Evolutionary conservation across 2,329 filamentous ascomycete species (phyloP).

Genomic region (Exophiala sp.): DNA sequence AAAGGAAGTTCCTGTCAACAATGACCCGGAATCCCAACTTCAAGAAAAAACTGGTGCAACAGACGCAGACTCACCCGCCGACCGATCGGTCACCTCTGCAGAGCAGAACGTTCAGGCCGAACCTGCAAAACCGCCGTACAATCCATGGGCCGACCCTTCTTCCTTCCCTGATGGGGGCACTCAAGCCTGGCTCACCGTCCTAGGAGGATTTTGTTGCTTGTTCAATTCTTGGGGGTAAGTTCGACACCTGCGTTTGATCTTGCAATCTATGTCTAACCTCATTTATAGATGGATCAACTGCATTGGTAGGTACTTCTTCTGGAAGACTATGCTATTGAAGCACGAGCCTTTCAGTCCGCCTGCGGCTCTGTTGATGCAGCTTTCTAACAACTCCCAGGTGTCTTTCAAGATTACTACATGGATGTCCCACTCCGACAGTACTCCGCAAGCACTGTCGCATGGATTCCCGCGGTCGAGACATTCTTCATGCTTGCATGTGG

Average conservation of each 20-base stretch:
- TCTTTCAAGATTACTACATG: conserved; percentile 60
- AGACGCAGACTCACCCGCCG: conserved; percentile 1
- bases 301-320: conserved; percentile 21
- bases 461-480: conserved; percentile 56
- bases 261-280: conserved; percentile 10
- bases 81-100: conserved; percentile 3
- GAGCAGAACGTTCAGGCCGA: conserved; percentile 12
- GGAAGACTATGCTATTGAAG: too few relatives aligned
- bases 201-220: conserved; percentile 45
- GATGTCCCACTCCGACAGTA: conserved; percentile 47
- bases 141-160: conserved; percentile 36
- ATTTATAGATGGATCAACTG: conserved; percentile 32
- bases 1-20: conserved; percentile 10
- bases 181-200: conserved; percentile 57
- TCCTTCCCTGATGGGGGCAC: conserved; percentile 59
- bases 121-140: conserved; percentile 19
- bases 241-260: conserved; percentile 15
- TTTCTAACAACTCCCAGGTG: conserved; percentile 33
- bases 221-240: conserved; percentile 53
- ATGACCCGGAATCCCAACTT: background rate
- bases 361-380: too few relatives aligned
- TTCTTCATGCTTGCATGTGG: conserved; percentile 43
- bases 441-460: conserved; percentile 56
- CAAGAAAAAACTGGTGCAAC: background rate
- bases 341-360: too few relatives aligned